Conservation (phyloP, 2,329 filamentous ascomycete genomes). For the Pyrenochaeta sp. region DNA sequence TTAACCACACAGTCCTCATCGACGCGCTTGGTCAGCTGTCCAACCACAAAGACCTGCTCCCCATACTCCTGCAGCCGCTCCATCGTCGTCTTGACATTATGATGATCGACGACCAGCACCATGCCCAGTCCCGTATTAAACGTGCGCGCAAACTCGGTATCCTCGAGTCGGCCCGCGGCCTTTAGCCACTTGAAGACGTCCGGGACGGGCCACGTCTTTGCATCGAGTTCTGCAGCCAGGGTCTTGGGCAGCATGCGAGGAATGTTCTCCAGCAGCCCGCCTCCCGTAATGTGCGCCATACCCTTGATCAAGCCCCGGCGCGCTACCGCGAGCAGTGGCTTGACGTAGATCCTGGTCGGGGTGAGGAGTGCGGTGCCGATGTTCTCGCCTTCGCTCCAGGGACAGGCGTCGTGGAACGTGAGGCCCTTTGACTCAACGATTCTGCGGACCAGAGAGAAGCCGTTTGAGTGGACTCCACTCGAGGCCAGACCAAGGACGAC, state of each 20-base stretch:
- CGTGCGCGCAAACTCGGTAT: conserved; percentile 84
- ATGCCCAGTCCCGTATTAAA: conserved; percentile 97
- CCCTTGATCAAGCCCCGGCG: conserved; percentile 78
- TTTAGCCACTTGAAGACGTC: conserved; percentile 89
- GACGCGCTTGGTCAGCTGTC: conserved; percentile 68
- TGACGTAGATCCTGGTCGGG: conserved; percentile 94
- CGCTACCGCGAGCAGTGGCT: conserved; percentile 72
- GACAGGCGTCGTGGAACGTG: conserved; percentile 73
- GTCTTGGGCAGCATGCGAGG: conserved; percentile 86
- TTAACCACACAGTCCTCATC: conserved; percentile 66
- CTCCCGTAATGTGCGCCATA: conserved; percentile 95
- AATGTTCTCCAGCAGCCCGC: conserved; percentile 91
- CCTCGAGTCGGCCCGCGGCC: conserved; percentile 71
- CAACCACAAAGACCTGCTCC: conserved; percentile 80
- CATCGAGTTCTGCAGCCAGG: conserved; percentile 82
- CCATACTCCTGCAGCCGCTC: conserved; percentile 69
- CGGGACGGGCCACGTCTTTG: conserved; percentile 75
- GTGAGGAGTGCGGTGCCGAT: conserved; percentile 82
- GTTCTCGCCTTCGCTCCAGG: conserved; percentile 71
- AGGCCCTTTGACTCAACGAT: conserved; percentile 79
- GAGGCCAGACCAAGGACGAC: conserved; percentile 85
- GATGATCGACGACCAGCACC: conserved; percentile 79
- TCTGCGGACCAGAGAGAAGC: conserved; percentile 93
- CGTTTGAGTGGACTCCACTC: conserved; percentile 92
- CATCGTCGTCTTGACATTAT: conserved; percentile 67